Evolutionary conservation across 495 filamentous ascomycete species (phyloP).

Genomic region (Parathielavia hyrcaniae): DNA sequence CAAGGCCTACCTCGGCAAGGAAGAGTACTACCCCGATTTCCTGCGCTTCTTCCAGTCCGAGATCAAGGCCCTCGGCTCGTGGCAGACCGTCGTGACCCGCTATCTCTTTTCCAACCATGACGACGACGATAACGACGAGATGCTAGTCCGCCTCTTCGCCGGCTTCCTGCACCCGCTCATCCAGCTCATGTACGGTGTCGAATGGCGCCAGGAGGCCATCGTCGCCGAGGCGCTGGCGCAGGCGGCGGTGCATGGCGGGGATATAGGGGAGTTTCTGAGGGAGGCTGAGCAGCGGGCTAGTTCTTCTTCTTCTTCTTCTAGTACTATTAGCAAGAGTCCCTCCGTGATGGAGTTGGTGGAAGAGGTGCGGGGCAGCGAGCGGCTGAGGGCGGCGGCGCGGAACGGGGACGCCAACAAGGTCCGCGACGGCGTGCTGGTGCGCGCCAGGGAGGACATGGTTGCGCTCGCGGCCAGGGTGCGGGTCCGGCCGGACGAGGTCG

Average conservation of each 20-base stretch:
- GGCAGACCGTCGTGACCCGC: conserved; percentile 51
- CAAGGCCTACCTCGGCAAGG: conserved; percentile 42
- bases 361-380: conserved; percentile 50
- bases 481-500: conserved; percentile 55
- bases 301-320: not conserved
- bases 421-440: conserved; percentile 56
- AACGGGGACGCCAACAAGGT: conserved; percentile 57
- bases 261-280: conserved; percentile 47
- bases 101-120: conserved; percentile 54
- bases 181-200: conserved; percentile 76
- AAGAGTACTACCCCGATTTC: conserved; percentile 58
- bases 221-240: conserved; percentile 76
- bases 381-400: conserved; percentile 45
- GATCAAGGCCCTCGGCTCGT: conserved; percentile 47
- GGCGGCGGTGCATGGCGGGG: conserved; percentile 55
- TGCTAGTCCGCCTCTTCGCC: conserved; percentile 29
- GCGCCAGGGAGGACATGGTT: conserved; percentile 59
- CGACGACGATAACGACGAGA: conserved; percentile 10
- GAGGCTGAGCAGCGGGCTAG: conserved; percentile 43
- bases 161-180: conserved; percentile 78
- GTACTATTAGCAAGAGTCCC: conserved; percentile 25
- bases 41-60: conserved; percentile 66
- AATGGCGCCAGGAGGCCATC: conserved; percentile 74
- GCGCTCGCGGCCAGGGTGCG: conserved; percentile 52
- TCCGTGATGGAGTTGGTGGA: conserved; percentile 52